Evolutionary conservation across 352 stramenopile species (phyloP).

Genomic region (Thalassiosira livingstoniorum): DNA sequence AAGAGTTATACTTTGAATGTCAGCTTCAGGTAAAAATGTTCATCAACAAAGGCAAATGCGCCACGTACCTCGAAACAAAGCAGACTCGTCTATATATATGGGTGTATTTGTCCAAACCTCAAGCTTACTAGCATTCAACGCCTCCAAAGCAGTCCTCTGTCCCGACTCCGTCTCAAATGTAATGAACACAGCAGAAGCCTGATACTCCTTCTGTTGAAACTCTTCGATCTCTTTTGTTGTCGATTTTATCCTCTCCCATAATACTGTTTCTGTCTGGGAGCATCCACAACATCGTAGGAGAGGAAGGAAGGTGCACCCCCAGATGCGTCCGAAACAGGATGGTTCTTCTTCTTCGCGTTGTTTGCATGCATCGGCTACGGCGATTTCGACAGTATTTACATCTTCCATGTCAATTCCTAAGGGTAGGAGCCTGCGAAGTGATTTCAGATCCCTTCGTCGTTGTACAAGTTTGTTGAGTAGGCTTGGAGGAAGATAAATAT

Average conservation of each 20-base stretch:
- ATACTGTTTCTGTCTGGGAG: conserved; percentile 46
- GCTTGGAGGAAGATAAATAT: not conserved
- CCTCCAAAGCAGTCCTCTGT: conserved; percentile 70
- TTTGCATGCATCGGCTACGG: conserved; percentile 39
- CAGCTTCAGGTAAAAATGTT: not conserved
- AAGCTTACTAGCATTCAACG: conserved; percentile 61
- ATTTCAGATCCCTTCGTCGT: conserved; percentile 50
- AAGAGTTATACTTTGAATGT: not conserved
- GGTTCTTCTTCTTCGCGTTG: conserved; percentile 31
- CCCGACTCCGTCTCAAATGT: conserved; percentile 84
- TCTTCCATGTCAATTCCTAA: conserved; percentile 61
- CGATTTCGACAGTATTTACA: conserved; percentile 39
- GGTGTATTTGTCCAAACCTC: conserved; percentile 62
- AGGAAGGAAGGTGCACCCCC: conserved; percentile 35
- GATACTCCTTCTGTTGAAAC: conserved; percentile 69
- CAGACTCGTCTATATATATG: conserved; percentile 30
- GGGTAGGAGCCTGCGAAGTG: conserved; percentile 53
- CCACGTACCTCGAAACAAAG: conserved; percentile 57
- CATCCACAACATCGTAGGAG: conserved; percentile 56
- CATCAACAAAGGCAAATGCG: not conserved
- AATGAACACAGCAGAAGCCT: conserved; percentile 69
- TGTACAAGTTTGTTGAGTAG: conserved; percentile 53
- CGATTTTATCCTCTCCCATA: conserved; percentile 53
- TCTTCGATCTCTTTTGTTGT: conserved; percentile 68
- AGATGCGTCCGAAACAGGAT: conserved; percentile 37